Base-by-base conservation (phyloP, 2,329 filamentous ascomycete species). In the Phialophora tarda region DNA sequence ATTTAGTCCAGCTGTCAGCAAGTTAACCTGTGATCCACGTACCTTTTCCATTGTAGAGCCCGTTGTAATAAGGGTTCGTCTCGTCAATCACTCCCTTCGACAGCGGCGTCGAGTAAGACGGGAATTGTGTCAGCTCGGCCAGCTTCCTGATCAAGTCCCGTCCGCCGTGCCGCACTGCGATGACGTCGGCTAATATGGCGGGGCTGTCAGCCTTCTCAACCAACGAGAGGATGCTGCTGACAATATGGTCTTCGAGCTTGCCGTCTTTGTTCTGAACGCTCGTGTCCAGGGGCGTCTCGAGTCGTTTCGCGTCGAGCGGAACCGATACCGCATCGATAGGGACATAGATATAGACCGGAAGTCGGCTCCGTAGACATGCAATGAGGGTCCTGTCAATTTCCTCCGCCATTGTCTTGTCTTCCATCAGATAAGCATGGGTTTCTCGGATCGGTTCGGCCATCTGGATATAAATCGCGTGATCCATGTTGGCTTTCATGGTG, bases 241-340 rank as follows among this genome's bases (percentile, higher is more conserved):
- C 53, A 7, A 84, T 71, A 17, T 92, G 88, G 44, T 91, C 87
- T 10, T 96, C 90, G 1, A 34, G 59, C 23, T 65, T 58, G 54
- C 26, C 50, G 48, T 70, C 65, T 11, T 61, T 48, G 54, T 70
- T 70, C 4, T 32, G 50, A 14, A 70, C 51, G 17, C 38, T 51
- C 21, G 81, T 77, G 74, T 93, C 86, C 64, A 97, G 87, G 0
- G 88, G 87, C 0, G 82, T 88, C n/a, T 88, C 84, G 12, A 96
- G 83, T 7, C 89, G 82, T 21, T 62, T 64, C 11, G 68, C 65
- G 47, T 68, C 65, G 50, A 71, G 26, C 50, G 57, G 61, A 2
- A 67, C 62, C n/a, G 58, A 47, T 11, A 69, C 66, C 17, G 71
- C 67, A 64, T 74, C 73, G 38, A 66, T 47, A 1, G 73, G 73